A percentile compares a stretch with the other conserved stretches of the same genome.
phyloP scores from a whole-genome alignment of 1,139 yeast genomes.

The Candida pseudoviswanathii region DNA sequence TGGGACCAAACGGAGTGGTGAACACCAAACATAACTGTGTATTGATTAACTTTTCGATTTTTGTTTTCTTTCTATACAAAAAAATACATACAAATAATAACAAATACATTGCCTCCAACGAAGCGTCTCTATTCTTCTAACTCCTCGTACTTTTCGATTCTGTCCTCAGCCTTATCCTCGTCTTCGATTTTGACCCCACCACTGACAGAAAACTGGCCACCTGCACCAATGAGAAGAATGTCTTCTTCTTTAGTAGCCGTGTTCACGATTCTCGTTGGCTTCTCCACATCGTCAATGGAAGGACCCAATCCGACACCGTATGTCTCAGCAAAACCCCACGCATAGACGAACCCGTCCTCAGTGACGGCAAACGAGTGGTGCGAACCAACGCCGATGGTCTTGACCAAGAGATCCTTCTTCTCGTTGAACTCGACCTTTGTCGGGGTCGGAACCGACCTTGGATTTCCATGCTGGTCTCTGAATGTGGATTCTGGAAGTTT shows the following conservation, averaged over 20 bases:
- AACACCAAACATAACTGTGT: not conserved
- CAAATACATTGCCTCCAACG: not conserved
- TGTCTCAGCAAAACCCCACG: conserved; percentile 99
- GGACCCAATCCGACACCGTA: conserved; percentile 96
- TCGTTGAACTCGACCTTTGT: conserved; percentile 52
- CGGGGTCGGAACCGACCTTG: conserved; percentile 87
- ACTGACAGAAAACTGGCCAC: conserved; percentile 92
- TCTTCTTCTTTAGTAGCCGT: conserved; percentile 86
- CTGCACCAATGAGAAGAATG: conserved; percentile 76
- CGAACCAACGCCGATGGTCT: conserved; percentile 77
- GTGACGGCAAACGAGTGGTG: conserved; percentile 91
- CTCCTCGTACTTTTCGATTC: conserved; percentile 54
- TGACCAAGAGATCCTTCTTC: conserved; percentile 45
- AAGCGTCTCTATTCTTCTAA: conserved; percentile 27
- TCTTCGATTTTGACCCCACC: conserved; percentile 73
- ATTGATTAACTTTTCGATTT: not conserved
- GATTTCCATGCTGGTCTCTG: conserved; percentile 75
- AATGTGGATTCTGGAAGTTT: conserved; percentile 67
- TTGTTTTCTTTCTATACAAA: not conserved
- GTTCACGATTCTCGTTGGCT: conserved; percentile 83
- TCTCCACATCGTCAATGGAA: conserved; percentile 83
- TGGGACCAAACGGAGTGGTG: conserved; percentile 70
- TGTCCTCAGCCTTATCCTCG: conserved; percentile 61
- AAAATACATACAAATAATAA: conserved; percentile 2
- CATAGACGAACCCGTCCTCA: conserved; percentile 78